Conservation (phyloP, 192 early-diverging fungal species). For the Haplosporangium gracile region DNA sequence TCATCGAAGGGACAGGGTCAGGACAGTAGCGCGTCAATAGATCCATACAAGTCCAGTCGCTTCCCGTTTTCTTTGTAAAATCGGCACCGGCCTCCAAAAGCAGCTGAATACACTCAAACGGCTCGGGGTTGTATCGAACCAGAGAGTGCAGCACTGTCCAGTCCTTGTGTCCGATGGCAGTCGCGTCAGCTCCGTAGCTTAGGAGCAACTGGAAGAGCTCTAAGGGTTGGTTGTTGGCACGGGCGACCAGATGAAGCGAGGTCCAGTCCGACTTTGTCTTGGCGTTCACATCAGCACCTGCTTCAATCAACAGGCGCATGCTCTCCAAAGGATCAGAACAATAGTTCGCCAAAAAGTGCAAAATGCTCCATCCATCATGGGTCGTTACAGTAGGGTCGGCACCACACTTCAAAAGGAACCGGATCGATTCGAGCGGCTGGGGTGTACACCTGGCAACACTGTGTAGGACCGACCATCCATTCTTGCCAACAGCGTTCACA, state of each 20-base stretch:
- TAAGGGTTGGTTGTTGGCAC: slow-evolving; percentile 61
- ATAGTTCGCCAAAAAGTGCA: slow-evolving; percentile 63
- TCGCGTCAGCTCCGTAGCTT: slow-evolving; percentile 45
- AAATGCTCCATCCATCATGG: slow-evolving; percentile 67
- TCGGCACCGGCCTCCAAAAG: slow-evolving; percentile 48
- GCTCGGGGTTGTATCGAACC: slow-evolving; percentile 48
- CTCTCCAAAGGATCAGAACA: slow-evolving; percentile 66
- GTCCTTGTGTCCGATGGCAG: slow-evolving; percentile 53
- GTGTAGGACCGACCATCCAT: slow-evolving; percentile 53
- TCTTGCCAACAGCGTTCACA: slow-evolving; percentile 55
- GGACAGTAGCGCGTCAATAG: slow-evolving; percentile 48
- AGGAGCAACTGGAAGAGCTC: slow-evolving; percentile 59
- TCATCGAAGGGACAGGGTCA: slow-evolving; percentile 52
- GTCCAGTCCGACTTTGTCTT: slow-evolving; percentile 79
- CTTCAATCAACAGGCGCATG: slow-evolving; percentile 65
- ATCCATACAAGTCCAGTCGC: slow-evolving; percentile 57
- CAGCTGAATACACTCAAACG: slow-evolving; percentile 45
- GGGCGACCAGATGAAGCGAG: slow-evolving; percentile 74
- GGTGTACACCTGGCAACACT: slow-evolving; percentile 53
- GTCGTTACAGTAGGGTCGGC: slow-evolving; percentile 58
- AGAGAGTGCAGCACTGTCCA: slow-evolving; percentile 53
- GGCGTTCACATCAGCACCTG: slow-evolving; percentile 74
- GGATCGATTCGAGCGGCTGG: slow-evolving; percentile 53
- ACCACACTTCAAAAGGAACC: slow-evolving; percentile 54
- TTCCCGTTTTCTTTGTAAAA: slow-evolving; percentile 51